phyloP scores from a whole-genome alignment of 176 grass and related monocot species.

The Aechmea fasciata region DNA sequence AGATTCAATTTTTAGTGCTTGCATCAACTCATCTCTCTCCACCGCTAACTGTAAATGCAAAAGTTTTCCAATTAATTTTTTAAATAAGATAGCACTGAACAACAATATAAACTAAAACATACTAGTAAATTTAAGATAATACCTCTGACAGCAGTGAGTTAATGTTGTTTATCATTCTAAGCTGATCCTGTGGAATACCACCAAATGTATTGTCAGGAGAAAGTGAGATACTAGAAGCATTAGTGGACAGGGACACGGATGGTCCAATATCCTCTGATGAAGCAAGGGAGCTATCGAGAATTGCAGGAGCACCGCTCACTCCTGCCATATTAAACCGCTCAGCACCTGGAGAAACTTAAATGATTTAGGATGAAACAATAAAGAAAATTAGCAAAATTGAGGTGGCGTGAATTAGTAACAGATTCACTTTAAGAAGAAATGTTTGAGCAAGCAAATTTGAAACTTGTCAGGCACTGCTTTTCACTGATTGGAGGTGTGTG shows the following conservation, averaged over 20 bases:
- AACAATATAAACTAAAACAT: not conserved
- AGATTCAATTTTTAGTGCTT: conserved; percentile 80
- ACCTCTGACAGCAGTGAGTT: conserved; percentile 78
- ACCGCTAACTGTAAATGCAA: conserved; percentile 67
- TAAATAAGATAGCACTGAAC: conserved; percentile 2
- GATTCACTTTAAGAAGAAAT: no score
- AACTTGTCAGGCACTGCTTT: not conserved
- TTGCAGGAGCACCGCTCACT: conserved; percentile 35
- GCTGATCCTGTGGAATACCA: conserved; percentile 56
- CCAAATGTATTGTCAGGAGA: conserved; percentile 36
- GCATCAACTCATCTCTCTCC: conserved; percentile 87
- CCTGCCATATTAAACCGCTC: conserved; percentile 4
- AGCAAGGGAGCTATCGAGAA: conserved; percentile 18
- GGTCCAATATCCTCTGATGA: conserved; percentile 37
- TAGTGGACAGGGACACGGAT: conserved; percentile 31
- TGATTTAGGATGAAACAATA: not conserved
- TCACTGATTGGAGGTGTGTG: no score
- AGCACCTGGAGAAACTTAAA: not conserved
- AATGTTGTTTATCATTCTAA: conserved; percentile 81
- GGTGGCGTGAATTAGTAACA: no score
- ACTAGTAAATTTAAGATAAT: conserved; percentile 8
- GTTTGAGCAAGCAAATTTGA: not conserved
- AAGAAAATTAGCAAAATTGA: not conserved
- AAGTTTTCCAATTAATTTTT: not conserved
- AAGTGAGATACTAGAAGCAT: conserved; percentile 31